These are phyloP conservation scores for Fusarium beomiforme DNA, from an alignment of 2,329 filamentous ascomycete species.

Conservation along the genomic window DNA sequence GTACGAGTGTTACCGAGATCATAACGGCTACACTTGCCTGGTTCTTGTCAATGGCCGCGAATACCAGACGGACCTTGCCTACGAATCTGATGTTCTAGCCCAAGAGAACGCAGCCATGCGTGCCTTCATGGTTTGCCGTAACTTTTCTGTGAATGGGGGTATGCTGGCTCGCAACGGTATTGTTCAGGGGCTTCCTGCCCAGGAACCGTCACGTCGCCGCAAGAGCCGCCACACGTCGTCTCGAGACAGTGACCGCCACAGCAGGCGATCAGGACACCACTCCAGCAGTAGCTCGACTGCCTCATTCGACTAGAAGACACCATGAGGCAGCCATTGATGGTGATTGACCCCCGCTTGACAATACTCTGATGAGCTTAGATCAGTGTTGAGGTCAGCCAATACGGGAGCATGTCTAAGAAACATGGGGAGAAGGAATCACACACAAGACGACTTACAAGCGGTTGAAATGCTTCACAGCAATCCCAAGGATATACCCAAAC, in stretches of 20 bases:
- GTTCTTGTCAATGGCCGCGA: conserved; percentile 96
- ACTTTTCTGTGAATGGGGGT: conserved; percentile 96
- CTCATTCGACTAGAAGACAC: conserved; percentile 61
- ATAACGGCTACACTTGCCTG: conserved; percentile 84
- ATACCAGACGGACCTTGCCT: conserved; percentile 90
- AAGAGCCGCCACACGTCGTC: conserved; percentile 64
- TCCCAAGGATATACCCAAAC: conserved; percentile 46
- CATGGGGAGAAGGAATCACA: conserved; percentile 25
- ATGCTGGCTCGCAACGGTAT: conserved; percentile 80
- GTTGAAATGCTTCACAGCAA: conserved; percentile 53
- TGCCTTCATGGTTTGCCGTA: conserved; percentile 96
- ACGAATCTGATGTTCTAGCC: conserved; percentile 82
- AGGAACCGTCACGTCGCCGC: conserved; percentile 59
- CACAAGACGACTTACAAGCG: conserved; percentile 46
- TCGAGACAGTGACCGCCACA: conserved; percentile 56
- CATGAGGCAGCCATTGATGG: not conserved
- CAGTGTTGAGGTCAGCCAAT: conserved; percentile 21
- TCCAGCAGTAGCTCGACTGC: conserved; percentile 71
- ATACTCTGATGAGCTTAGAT: conserved; percentile 25
- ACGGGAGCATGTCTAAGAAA: conserved; percentile 21
- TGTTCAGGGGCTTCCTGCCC: conserved; percentile 71
- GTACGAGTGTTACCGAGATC: conserved; percentile 83
- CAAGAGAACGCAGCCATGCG: conserved; percentile 95
- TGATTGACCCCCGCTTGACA: conserved; percentile 10
- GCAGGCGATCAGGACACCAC: conserved; percentile 65